Conservation (phyloP, 192 early-diverging fungal species). For the Obelidium mucronatum region DNA sequence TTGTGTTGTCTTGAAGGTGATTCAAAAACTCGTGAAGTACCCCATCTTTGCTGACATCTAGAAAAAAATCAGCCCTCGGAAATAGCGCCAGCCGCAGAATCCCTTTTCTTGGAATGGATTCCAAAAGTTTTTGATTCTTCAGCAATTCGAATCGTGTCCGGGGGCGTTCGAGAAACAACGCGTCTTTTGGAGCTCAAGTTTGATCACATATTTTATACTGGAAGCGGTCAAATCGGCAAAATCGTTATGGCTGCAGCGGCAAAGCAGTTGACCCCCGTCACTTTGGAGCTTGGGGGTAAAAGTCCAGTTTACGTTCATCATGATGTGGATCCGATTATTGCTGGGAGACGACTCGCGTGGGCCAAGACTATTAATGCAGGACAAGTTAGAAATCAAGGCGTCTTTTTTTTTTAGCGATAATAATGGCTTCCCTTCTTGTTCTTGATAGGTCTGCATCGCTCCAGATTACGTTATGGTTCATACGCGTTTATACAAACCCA, state of each 20-base stretch:
- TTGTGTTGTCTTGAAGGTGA: constrained; percentile 58
- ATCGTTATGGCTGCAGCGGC: constrained; percentile 88
- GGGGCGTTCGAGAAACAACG: constrained; percentile 77
- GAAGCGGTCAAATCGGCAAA: constrained; percentile 77
- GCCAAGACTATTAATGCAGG: constrained; percentile 88
- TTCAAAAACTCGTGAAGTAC: no score
- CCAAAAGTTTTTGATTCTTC: constrained; percentile 76
- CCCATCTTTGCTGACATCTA: neutral
- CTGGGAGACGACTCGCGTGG: constrained; percentile 78
- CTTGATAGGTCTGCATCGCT: constrained; percentile 74
- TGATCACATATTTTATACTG: constrained; percentile 95
- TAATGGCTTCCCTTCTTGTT: neutral
- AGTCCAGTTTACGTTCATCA: constrained; percentile 67
- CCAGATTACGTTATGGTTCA: constrained; percentile 86
- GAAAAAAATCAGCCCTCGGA: constrained; percentile 74
- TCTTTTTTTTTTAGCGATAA: constrained; percentile 4
- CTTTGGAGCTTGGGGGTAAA: constrained; percentile 96
- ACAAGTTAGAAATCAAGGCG: constrained; percentile 61
- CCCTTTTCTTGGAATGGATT: constrained; percentile 66
- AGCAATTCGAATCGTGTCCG: constrained; percentile 77
- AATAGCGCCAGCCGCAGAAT: constrained; percentile 69
- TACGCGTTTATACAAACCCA: constrained; percentile 57
- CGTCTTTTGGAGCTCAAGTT: constrained; percentile 77
- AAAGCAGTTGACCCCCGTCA: constrained; percentile 84
- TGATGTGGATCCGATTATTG: constrained; percentile 61